Base-by-base conservation (phyloP, 164 flowering plant species). In the Echeveria elegans region DNA sequence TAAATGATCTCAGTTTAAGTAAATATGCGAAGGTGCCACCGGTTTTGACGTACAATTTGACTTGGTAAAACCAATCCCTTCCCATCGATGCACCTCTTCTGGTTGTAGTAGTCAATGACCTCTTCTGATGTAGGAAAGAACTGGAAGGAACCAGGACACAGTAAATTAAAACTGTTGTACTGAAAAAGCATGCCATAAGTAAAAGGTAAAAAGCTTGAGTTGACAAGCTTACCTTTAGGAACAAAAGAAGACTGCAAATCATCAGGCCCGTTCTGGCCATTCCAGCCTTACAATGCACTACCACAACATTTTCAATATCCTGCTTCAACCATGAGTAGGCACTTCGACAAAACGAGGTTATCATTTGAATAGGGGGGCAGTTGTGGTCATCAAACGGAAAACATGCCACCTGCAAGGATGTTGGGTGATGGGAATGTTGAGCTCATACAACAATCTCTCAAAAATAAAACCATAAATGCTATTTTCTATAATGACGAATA, bases 381-480 rank as follows among this genome's bases (percentile, higher is more conserved):
- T 95, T 95, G 72, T 95, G 97, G 72, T 95, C 99, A 79, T 87
- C 89, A 84, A 95, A 95, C 12, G 99, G 99, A 77, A 92, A 95
- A 81, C 86, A 75, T 64, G 97, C 97, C 65, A 92, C 97, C 99
- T 90, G 87, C 24, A 72, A 67, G 68, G 58, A 3, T 9, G 52
- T 26, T 56, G 61, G 28, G 19, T 26, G 61, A 56, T 26, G 29
- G 32, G n/a, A 7, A 0, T 23, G 12, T 50, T 53, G 59, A 56
- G 32, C 32, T 28, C 61, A 28, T 56, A 56, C 31, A 56, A 26
- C 15, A 4, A 18, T 14, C 31, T 28, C 14, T 26, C 16, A 28
- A 56, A 28, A 56, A 56, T 4, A 14, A 26, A 26, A 18, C 30
- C 24, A n/a, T n/a, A n/a, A n/a, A n/a, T n/a, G n/a, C n/a, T n/a